phyloP scores from a whole-genome alignment of 805 yeast genomes.

The Kluyveromyces wickerhamii region DNA sequence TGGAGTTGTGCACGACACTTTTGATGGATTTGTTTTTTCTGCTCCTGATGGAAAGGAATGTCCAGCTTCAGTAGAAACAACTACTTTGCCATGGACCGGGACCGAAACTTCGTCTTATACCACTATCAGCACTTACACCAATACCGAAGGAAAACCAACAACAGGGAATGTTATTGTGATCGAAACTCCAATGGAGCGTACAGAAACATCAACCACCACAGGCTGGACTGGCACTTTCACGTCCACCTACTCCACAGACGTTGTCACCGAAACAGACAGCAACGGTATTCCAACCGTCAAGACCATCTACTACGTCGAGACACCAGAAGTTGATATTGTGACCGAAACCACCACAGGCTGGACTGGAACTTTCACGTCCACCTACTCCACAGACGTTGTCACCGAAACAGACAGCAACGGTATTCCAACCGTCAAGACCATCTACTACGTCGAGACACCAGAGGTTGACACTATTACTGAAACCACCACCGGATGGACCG shows the following conservation, averaged over 20 bases:
- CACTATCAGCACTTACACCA: conserved; percentile 1
- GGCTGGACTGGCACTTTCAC: conserved; percentile 8
- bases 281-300: conserved; percentile 2
- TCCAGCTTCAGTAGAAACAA: conserved; percentile 2
- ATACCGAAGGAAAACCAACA: conserved; percentile 1
- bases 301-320: conserved; percentile 1
- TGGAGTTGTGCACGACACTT: conserved; percentile 12
- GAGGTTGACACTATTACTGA: conserved; percentile 3
- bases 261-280: conserved; percentile 3
- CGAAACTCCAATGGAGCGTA: conserved; percentile 6
- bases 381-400: conserved; percentile 6
- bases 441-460: conserved; percentile 12
- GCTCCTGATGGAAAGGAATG: conserved; percentile 4
- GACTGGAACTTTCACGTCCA: neutral
- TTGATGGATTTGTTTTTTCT: conserved; percentile 12
- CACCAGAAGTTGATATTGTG: neutral
- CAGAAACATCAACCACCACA: conserved; percentile 6
- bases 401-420: conserved; percentile 11
- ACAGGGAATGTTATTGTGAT: conserved; percentile 5
- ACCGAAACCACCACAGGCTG: neutral
- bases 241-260: conserved; percentile 10
- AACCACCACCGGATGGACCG: conserved; percentile 5
- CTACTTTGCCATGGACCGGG: conserved; percentile 7
- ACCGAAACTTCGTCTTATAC: conserved; percentile 3
- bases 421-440: conserved; percentile 9